These are phyloP conservation scores for Laetiporus sulphureus DNA, from an alignment of 1,284 basidiomycete species.

Conservation along the genomic window DNA sequence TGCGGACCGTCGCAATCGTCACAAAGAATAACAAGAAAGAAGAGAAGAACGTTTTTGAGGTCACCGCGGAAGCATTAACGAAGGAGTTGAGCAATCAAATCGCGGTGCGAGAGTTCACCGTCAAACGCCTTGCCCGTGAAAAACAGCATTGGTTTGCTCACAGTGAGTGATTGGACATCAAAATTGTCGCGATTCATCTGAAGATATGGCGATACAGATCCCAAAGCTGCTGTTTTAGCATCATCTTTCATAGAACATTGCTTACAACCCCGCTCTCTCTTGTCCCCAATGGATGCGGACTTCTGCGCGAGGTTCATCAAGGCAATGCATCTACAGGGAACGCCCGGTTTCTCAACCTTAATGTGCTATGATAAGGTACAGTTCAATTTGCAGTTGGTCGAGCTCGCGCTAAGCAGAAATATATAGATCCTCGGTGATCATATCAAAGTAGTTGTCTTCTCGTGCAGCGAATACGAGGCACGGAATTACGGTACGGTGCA, in stretches of 20 bases:
- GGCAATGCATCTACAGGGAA: constrained; percentile 80
- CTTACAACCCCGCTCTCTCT: constrained; percentile 84
- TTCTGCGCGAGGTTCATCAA: constrained; percentile 92
- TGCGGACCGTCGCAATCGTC: constrained; percentile 48
- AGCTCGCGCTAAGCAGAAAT: constrained; percentile 7
- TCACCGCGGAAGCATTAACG: too few species aligned
- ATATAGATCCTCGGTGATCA: constrained; percentile 75
- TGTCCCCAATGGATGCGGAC: constrained; percentile 95
- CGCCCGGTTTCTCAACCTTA: constrained; percentile 82
- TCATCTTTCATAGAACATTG: constrained; percentile 82
- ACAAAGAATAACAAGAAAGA: too few species aligned
- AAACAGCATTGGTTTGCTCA: constrained; percentile 86
- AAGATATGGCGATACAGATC: constrained; percentile 23
- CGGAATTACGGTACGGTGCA: constrained; percentile 75
- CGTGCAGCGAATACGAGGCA: constrained; percentile 94
- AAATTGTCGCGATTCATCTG: neutral
- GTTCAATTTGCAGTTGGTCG: neutral
- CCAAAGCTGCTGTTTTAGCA: constrained; percentile 46
- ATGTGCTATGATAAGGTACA: constrained; percentile 81
- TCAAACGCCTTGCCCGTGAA: constrained; percentile 74
- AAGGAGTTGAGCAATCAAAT: constrained; percentile 78
- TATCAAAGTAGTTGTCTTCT: constrained; percentile 81
- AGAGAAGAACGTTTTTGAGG: too few species aligned
- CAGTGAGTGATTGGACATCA: constrained; percentile 35
- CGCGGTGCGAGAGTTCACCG: constrained; percentile 61